Conservation (phyloP, 768 basidiomycete species). For the Suillus americanus region DNA sequence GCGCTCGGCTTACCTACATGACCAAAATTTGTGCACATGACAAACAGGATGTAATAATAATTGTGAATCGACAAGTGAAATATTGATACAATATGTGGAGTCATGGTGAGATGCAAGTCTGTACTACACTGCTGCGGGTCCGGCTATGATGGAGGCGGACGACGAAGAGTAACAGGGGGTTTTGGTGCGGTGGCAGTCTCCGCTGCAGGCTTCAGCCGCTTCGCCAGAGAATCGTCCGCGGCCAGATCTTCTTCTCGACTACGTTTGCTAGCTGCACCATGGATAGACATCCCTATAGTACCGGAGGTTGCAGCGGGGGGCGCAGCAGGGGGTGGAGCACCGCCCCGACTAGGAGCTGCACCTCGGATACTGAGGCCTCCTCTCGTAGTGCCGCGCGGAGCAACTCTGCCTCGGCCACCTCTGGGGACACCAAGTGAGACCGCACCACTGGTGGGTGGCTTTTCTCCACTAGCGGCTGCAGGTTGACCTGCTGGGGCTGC, state of each 20-base stretch:
- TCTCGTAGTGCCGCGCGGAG: constrained; percentile 34
- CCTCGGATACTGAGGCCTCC: constrained; percentile 33
- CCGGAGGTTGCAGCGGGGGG: constrained; percentile 28
- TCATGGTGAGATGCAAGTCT: too few species aligned
- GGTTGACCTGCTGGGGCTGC: constrained; percentile 21
- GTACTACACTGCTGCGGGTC: neutral
- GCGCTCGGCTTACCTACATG: neutral
- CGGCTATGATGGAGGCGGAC: constrained; percentile 23
- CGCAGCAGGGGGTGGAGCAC: constrained; percentile 13
- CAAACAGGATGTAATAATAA: neutral
- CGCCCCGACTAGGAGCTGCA: constrained; percentile 21
- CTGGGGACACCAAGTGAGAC: constrained; percentile 22
- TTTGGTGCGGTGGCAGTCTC: constrained; percentile 21
- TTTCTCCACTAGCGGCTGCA: constrained; percentile 29
- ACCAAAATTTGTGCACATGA: neutral
- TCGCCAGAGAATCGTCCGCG: constrained; percentile 60
- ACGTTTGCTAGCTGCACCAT: constrained; percentile 66
- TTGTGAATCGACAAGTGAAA: constrained; percentile 7
- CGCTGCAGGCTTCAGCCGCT: constrained; percentile 59
- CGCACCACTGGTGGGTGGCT: constrained; percentile 29
- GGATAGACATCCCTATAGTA: constrained; percentile 51
- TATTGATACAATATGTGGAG: constrained; percentile 23
- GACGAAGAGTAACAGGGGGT: constrained; percentile 35
- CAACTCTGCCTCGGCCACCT: constrained; percentile 28
- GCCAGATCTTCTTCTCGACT: constrained; percentile 54